These are phyloP conservation scores for Ligustrum vulgare DNA, from an alignment of 257 asterid genomes.

Conservation along the genomic window DNA sequence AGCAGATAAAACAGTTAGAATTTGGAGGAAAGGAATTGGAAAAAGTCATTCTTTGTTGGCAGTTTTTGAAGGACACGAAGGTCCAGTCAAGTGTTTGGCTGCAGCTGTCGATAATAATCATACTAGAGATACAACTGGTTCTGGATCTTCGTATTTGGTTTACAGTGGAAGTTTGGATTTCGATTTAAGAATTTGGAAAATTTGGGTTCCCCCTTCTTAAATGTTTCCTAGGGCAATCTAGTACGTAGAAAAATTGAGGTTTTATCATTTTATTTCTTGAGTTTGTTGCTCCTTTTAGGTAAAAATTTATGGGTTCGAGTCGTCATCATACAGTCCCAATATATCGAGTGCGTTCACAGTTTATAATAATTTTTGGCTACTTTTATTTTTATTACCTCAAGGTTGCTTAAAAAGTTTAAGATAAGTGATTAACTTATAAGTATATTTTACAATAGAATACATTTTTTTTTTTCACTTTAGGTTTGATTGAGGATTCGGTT, in stretches of 20 bases:
- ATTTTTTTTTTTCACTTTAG: not conserved
- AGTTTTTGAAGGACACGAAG: conserved; percentile 63
- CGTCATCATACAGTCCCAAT: not conserved
- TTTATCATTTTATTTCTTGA: not conserved
- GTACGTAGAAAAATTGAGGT: not conserved
- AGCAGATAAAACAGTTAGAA: conserved; percentile 61
- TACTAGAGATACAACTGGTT: not conserved
- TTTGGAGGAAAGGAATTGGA: conserved; percentile 67
- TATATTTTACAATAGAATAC: not conserved
- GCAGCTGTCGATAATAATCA: conserved; percentile 36
- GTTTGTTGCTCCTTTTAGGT: not conserved
- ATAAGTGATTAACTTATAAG: not conserved
- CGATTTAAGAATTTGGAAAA: conserved; percentile 63
- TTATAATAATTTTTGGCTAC: not conserved
- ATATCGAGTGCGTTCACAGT: not conserved
- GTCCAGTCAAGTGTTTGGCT: conserved; percentile 78
- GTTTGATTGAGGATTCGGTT: not conserved
- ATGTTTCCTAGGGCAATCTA: not conserved
- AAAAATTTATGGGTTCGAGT: not conserved
- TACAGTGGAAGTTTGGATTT: conserved; percentile 79
- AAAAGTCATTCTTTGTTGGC: conserved; percentile 60
- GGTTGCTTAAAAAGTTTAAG: not conserved
- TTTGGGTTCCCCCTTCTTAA: conserved; percentile 36
- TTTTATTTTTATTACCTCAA: not conserved
- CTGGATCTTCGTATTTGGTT: conserved; percentile 37